A percentile compares a stretch with the other conserved stretches of the same genome.
Conservation (phyloP, 441 rosid species). For the Adansonia rubrostipa region DNA sequence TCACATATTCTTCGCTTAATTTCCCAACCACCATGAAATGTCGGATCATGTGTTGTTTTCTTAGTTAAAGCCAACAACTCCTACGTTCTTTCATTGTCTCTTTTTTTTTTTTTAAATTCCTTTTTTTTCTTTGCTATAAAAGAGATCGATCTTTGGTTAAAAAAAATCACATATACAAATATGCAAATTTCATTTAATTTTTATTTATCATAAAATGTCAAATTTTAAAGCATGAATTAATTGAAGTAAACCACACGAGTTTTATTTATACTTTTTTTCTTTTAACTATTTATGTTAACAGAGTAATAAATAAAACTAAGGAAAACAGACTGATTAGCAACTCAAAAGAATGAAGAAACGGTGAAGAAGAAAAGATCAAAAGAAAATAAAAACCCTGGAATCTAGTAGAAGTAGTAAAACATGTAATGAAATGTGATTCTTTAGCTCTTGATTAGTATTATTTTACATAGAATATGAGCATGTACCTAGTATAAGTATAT, state of each 20-base stretch:
- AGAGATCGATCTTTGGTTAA: not conserved
- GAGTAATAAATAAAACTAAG: not conserved
- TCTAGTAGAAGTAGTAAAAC: slow-evolving; percentile 46
- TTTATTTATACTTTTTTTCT: not conserved
- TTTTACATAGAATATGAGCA: no score
- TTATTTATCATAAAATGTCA: no score
- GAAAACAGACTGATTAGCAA: not conserved
- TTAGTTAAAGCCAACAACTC: slow-evolving; percentile 32
- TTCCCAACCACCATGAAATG: slow-evolving; percentile 45
- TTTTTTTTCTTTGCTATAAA: not conserved
- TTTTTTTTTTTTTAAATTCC: not conserved
- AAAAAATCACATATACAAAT: no score
- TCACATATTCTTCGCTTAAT: slow-evolving; percentile 33
- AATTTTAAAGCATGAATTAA: no score
- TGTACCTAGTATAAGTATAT: no score
- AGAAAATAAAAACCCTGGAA: slow-evolving; percentile 37
- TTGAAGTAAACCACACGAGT: no score
- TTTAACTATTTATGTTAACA: no score
- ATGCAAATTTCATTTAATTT: no score
- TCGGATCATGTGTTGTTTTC: slow-evolving; percentile 48
- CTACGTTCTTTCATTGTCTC: not conserved
- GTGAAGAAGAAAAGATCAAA: not conserved
- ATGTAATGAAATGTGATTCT: slow-evolving; percentile 31
- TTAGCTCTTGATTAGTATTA: slow-evolving; percentile 14
- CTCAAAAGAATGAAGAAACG: not conserved